phyloP scores from a whole-genome alignment of 1,284 basidiomycete genomes.

The Sporisorium iseilematis-ciliati region DNA sequence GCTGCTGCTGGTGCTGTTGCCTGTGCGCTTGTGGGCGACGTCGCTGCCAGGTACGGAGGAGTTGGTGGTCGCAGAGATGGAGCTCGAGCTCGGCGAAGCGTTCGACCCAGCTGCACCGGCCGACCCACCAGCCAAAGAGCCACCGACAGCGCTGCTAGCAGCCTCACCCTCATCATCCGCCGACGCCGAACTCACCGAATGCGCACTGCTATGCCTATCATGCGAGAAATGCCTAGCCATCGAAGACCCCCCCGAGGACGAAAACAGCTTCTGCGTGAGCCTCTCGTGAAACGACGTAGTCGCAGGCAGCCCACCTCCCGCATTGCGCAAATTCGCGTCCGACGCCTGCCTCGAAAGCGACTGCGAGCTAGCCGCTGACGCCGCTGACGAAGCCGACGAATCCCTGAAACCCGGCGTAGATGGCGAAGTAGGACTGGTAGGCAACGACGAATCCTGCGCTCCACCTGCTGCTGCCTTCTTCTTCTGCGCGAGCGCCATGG shows the following conservation, averaged over 20 bases:
- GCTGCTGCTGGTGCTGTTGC: slow-evolving; percentile 60
- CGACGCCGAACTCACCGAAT: slow-evolving; percentile 35
- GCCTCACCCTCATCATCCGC: slow-evolving; percentile 32
- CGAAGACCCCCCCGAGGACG: slow-evolving; percentile 23
- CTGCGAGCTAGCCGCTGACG: slow-evolving; percentile 23
- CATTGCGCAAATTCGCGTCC: slow-evolving; percentile 35
- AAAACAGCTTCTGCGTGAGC: slow-evolving; percentile 47
- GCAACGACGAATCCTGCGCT: slow-evolving; percentile 16
- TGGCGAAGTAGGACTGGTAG: slow-evolving; percentile 24
- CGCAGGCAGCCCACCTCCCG: slow-evolving; percentile 5
- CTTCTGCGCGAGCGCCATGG: slow-evolving; percentile 25
- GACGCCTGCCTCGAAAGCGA: slow-evolving; percentile 33
- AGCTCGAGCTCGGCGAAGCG: slow-evolving; percentile 10
- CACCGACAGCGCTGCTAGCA: not conserved
- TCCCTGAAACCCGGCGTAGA: slow-evolving; percentile 26
- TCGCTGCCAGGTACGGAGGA: slow-evolving; percentile 3
- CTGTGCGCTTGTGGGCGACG: slow-evolving; percentile 9
- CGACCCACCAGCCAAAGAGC: not conserved
- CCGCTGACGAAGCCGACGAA: slow-evolving; percentile 25
- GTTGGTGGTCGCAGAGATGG: slow-evolving; percentile 1
- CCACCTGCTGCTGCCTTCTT: slow-evolving; percentile 11
- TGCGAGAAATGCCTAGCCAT: slow-evolving; percentile 44
- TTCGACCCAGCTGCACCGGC: not conserved
- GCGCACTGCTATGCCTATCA: slow-evolving; percentile 41
- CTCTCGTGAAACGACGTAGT: slow-evolving; percentile 44